Percentiles rank a stretch among this genome's conserved stretches.
Evolutionary conservation across 1,139 yeast genomes (phyloP).

Genomic region (Saccharomyces pastorianus): DNA sequence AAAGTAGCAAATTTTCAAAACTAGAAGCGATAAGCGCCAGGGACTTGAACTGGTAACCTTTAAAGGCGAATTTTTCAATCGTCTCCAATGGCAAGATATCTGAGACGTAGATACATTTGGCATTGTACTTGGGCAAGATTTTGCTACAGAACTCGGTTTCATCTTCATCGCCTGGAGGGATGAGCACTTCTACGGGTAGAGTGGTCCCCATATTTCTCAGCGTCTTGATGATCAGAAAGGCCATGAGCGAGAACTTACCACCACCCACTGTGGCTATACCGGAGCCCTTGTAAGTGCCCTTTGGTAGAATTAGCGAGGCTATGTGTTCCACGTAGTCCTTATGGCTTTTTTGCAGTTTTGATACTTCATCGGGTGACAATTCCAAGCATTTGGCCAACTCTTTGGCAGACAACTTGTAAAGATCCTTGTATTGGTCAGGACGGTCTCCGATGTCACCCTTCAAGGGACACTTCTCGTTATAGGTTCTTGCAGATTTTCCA

Average conservation of each 20-base stretch:
- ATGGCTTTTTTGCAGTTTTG: slow-evolving; percentile 47
- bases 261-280: slow-evolving; percentile 84
- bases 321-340: slow-evolving; percentile 42
- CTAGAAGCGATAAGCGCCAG: slow-evolving; percentile 66
- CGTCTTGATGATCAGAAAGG: slow-evolving; percentile 56
- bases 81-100: slow-evolving; percentile 46
- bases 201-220: slow-evolving; percentile 55
- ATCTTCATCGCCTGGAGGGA: slow-evolving; percentile 58
- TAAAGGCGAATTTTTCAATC: slow-evolving; percentile 41
- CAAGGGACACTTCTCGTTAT: slow-evolving; percentile 19
- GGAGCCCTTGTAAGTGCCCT: slow-evolving; percentile 46
- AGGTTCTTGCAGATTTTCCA: slow-evolving; percentile 19
- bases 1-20: slow-evolving; percentile 64
- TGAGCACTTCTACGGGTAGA: slow-evolving; percentile 69
- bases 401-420: slow-evolving; percentile 20
- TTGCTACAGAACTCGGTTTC: slow-evolving; percentile 59
- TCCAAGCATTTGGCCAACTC: slow-evolving; percentile 29
- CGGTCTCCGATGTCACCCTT: slow-evolving; percentile 23
- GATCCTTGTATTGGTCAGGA: slow-evolving; percentile 17
- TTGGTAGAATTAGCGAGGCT: slow-evolving; percentile 40
- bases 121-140: slow-evolving; percentile 58
- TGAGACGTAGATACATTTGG: slow-evolving; percentile 59
- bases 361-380: slow-evolving; percentile 41
- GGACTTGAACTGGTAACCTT: slow-evolving; percentile 75
- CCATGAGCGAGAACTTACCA: slow-evolving; percentile 66